Percentiles rank a stretch among this genome's conserved stretches.
phyloP scores from a whole-genome alignment of 768 basidiomycete genomes.

The Psilocybe azurescens region DNA sequence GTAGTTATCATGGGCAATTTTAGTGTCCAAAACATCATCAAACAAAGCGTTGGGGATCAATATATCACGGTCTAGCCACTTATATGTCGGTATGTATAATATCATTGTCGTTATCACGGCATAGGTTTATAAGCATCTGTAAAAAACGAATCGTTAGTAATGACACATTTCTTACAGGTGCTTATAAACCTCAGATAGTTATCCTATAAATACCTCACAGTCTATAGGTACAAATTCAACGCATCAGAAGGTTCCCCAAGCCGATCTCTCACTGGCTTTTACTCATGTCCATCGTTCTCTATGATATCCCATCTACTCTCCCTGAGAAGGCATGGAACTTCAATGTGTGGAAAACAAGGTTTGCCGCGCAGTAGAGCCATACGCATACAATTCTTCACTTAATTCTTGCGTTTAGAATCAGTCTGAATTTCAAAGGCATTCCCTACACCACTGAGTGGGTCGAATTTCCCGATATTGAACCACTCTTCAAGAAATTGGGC shows the following conservation, averaged over 20 bases:
- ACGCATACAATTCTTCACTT: not conserved
- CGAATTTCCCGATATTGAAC: not conserved
- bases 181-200: no score
- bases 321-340: not conserved
- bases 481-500: not conserved
- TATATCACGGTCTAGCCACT: no score
- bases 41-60: no score
- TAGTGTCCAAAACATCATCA: no score
- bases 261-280: no score
- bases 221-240: slow-evolving; percentile 11
- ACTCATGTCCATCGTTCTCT: not conserved
- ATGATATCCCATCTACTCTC: not conserved
- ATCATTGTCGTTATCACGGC: no score
- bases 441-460: not conserved
- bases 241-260: not conserved
- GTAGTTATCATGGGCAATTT: no score
- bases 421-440: not conserved
- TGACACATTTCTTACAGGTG: no score
- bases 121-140: no score
- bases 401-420: not conserved
- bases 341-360: not conserved
- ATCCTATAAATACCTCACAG: no score
- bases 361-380: not conserved
- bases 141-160: no score
- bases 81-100: no score